Conservation (phyloP, 805 yeast genomes). For the Candida easanensis region DNA sequence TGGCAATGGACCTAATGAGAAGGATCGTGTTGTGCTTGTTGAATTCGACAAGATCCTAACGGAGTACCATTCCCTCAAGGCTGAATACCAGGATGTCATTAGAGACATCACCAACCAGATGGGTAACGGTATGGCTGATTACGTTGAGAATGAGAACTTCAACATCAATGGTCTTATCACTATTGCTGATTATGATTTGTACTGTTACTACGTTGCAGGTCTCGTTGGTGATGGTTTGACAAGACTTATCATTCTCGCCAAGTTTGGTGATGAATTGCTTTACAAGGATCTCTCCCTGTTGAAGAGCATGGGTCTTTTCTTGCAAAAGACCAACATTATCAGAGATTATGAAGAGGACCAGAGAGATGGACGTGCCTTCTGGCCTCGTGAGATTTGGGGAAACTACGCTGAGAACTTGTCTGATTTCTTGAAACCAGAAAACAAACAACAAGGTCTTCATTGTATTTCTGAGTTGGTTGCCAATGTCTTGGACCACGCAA, state of each 20-base stretch:
- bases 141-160: conserved; percentile 72
- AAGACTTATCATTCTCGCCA: conserved; percentile 71
- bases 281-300: conserved; percentile 55
- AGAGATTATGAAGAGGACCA: conserved; percentile 93
- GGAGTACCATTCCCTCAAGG: conserved; percentile 71
- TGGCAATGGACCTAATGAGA: conserved; percentile 72
- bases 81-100: conserved; percentile 75
- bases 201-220: conserved; percentile 98
- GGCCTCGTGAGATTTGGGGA: conserved; percentile 94
- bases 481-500: conserved; percentile 74
- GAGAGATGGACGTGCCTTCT: conserved; percentile 88
- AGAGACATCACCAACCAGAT: conserved; percentile 74
- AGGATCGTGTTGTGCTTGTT: conserved; percentile 77
- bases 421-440: conserved; percentile 53
- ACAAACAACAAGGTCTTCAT: conserved; percentile 52
- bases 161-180: conserved; percentile 78
- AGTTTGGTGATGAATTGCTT: conserved; percentile 57
- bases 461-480: conserved; percentile 82
- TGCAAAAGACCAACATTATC: conserved; percentile 94
- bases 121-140: conserved; percentile 99
- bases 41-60: conserved; percentile 68
- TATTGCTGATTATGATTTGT: conserved; percentile 76
- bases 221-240: conserved; percentile 96
- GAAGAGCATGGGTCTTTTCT: conserved; percentile 89
- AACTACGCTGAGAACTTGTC: conserved; percentile 66